Conservation (phyloP, 1,139 yeast genomes). For the Geotrichum klebahnii region DNA sequence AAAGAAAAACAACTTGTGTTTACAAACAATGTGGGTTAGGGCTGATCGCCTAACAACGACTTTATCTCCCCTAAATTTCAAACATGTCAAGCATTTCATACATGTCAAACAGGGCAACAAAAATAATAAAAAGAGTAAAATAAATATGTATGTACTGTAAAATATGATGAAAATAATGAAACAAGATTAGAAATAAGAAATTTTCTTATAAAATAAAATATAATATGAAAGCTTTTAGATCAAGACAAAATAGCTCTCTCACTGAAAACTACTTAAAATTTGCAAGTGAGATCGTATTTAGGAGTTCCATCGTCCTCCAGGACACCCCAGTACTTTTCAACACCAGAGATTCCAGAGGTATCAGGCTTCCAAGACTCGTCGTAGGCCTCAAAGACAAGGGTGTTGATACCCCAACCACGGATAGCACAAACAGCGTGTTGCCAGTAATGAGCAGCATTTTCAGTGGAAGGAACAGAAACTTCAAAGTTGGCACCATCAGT, state of each 20-base stretch:
- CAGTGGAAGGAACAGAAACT: conserved; percentile 52
- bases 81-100: background rate
- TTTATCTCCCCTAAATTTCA: background rate
- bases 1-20: background rate
- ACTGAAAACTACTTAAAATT: too few species aligned
- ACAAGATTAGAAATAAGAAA: too few species aligned
- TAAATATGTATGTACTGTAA: conserved; percentile 2
- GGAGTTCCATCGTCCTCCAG: conserved; percentile 51
- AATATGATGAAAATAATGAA: conserved; percentile 5
- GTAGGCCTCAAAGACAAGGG: conserved; percentile 86
- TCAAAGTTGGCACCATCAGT: conserved; percentile 73
- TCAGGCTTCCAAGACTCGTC: conserved; percentile 96
- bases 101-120: background rate
- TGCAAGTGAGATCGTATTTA: conserved; percentile 34
- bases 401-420: conserved; percentile 93
- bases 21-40: background rate
- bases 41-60: background rate
- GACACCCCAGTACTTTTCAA: conserved; percentile 93
- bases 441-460: conserved; percentile 78
- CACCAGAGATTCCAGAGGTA: conserved; percentile 74
- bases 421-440: conserved; percentile 83
- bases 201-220: too few species aligned
- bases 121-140: background rate
- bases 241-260: too few species aligned
- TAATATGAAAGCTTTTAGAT: background rate